Conservation (phyloP, 2,329 filamentous ascomycete genomes). For the Botrytis medusae region DNA sequence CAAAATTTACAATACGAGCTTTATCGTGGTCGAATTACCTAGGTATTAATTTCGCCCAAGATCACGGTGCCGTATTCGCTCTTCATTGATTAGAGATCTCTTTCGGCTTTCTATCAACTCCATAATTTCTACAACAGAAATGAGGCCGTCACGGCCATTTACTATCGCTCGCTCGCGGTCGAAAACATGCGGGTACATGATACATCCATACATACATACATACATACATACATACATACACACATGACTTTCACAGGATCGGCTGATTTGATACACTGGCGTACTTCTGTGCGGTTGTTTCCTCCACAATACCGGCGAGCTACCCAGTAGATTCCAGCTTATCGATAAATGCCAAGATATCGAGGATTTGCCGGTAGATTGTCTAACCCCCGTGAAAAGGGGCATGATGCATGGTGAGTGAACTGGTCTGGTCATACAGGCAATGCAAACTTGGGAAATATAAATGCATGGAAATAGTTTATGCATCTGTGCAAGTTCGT, state of each 20-base stretch:
- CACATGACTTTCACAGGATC: neutral
- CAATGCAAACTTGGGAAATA: neutral
- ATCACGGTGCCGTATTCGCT: neutral
- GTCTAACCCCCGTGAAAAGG: neutral
- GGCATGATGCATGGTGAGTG: neutral
- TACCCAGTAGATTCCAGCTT: neutral
- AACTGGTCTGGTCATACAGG: neutral
- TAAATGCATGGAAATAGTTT: neutral
- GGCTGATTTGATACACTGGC: neutral
- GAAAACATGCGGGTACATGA: neutral
- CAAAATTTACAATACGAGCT: conserved; percentile 7
- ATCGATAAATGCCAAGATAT: conserved; percentile 6
- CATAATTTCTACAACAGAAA: neutral
- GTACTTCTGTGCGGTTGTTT: neutral
- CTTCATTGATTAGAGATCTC: neutral
- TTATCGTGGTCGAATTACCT: neutral
- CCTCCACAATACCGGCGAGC: neutral
- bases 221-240: too few relatives aligned
- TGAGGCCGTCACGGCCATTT: neutral
- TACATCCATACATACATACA: too few relatives aligned
- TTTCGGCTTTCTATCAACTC: neutral
- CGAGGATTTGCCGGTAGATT: neutral
- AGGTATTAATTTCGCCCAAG: neutral
- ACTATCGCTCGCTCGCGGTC: neutral
- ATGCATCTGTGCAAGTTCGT: neutral